Evolutionary conservation across 2,329 filamentous ascomycete genomes (phyloP), one percentile per base, ranked within the genome.

Genomic region (Exophiala calicioides): DNA sequence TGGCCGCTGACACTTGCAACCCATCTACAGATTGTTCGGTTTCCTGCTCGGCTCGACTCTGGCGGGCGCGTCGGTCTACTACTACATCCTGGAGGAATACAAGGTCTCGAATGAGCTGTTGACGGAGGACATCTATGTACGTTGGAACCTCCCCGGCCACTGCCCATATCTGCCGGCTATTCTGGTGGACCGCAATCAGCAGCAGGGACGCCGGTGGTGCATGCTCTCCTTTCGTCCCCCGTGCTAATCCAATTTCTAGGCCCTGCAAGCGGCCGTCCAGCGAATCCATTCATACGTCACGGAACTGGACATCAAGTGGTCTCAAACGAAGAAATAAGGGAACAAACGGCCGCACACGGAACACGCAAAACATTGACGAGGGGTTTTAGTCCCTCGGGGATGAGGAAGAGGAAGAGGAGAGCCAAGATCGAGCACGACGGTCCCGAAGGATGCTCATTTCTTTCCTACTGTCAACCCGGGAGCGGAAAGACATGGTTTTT

Each of bases 81-180:
- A 88, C 68, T 97, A 97, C 69, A 81, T 95, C 58, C 74, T 97
- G 60, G 83, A 91, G 66, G 90, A 97, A 70, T 97, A 96, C 76
- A 89, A 90, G 73, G 78, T 90, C 32, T 88, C 89, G 59, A 97
- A 96, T 74, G 88, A 95, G 72, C 79, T 96, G 64, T 75, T 97
- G 70, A 91, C 85, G 52, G 90, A 95, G 72, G 91, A 97, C 71
- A 95, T 97, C 68, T 91, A 91, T 71, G 91, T 96, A 80, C 70
- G 88, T 85, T 42, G 35, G 45, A 8, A 13, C 3, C 3, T 18
- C 33, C 9, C 24, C 16, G n/a, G 2, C 15, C 20, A 3, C 12
- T 43, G 9, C 30, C 27, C 29, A 12, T 9, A 35, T 29, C 29
- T 5, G 12, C 45, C 19, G 21, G 12, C 15, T 27, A n/a, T 23